phyloP scores from a whole-genome alignment of 1,139 yeast species.

The Saccharomyces hybrid region DNA sequence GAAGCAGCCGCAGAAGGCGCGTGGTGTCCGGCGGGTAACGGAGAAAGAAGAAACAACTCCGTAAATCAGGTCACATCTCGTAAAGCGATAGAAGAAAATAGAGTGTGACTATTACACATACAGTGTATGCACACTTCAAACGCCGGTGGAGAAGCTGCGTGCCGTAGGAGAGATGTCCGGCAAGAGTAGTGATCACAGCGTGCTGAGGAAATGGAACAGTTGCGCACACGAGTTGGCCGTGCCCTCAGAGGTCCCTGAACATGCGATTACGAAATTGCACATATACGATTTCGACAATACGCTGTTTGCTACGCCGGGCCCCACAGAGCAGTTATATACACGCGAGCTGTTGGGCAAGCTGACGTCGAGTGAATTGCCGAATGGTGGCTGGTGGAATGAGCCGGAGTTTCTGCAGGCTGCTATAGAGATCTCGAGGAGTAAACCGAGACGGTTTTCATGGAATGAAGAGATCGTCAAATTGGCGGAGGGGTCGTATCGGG shows the following conservation, averaged over 20 bases:
- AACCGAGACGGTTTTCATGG: conserved; percentile 29
- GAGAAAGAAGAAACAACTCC: background rate
- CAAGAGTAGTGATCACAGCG: conserved; percentile 7
- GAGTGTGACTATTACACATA: background rate
- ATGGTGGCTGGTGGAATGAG: conserved; percentile 44
- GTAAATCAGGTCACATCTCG: background rate
- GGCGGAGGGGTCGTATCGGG: conserved; percentile 31
- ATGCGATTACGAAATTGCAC: conserved; percentile 30
- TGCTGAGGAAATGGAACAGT: conserved; percentile 24
- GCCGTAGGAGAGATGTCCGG: background rate
- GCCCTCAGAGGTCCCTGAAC: conserved; percentile 8
- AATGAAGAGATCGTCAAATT: conserved; percentile 35
- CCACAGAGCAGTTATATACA: conserved; percentile 36
- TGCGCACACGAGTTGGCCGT: conserved; percentile 14
- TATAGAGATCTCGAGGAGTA: background rate
- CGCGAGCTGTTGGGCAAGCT: conserved; percentile 23
- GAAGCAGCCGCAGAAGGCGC: background rate
- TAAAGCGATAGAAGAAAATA: background rate
- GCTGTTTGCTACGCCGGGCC: conserved; percentile 38
- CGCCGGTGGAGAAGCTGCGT: background rate
- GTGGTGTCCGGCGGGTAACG: background rate
- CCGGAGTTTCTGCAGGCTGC: conserved; percentile 27
- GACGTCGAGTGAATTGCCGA: conserved; percentile 18
- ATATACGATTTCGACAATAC: conserved; percentile 45
- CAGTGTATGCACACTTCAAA: background rate